phyloP scores from a whole-genome alignment of 139 green algal genomes.

The Micractinium sp. region DNA sequence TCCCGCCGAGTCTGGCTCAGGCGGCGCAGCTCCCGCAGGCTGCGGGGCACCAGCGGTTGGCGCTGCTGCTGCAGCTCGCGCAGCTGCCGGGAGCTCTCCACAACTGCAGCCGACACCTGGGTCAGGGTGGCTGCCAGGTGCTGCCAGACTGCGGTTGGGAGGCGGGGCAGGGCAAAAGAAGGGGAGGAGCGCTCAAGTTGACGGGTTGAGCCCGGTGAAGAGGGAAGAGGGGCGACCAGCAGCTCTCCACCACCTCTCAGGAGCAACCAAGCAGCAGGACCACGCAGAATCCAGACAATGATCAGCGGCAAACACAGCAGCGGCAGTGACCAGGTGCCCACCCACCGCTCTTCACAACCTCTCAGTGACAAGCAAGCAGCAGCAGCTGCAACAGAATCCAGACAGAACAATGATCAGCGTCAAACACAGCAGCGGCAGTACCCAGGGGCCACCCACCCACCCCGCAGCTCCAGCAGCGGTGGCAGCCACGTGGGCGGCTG shows the following conservation, averaged over 20 bases:
- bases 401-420: too few relatives aligned
- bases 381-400: background rate
- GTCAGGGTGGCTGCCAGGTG: slow-evolving; percentile 6
- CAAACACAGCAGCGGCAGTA: too few relatives aligned
- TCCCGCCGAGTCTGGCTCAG: background rate
- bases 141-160: slow-evolving; percentile 18
- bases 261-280: background rate
- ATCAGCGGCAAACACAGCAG: too few relatives aligned
- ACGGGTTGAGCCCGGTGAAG: background rate
- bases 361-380: background rate
- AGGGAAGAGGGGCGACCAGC: background rate
- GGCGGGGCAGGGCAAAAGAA: background rate
- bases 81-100: background rate
- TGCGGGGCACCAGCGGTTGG: background rate
- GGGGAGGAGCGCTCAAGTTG: background rate
- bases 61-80: background rate
- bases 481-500: slow-evolving; percentile 12
- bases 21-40: background rate
- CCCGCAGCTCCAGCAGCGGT: slow-evolving; percentile 1
- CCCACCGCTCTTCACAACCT: background rate
- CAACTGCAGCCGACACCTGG: background rate
- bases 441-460: background rate
- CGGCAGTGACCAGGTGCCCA: too few relatives aligned
- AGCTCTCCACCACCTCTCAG: too few relatives aligned
- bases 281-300: background rate